Evolutionary conservation across 306 rosid species (phyloP).

Genomic region (Lathyrus oleraceus): DNA sequence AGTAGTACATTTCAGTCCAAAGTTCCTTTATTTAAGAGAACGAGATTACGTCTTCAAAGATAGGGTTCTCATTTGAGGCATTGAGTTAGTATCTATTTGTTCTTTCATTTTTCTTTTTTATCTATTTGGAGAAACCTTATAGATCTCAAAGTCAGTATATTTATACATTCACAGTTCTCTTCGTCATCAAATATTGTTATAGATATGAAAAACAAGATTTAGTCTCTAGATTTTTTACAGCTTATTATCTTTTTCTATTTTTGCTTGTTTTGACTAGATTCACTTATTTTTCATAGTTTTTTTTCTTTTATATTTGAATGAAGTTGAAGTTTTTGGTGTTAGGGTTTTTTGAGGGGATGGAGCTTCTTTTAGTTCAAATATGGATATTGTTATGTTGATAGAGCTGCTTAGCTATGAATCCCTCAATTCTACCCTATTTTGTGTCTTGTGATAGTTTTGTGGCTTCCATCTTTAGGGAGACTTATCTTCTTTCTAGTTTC

Average conservation of each 20-base stretch:
- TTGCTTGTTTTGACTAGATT: neutral
- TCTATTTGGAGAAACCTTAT: constrained; percentile 8
- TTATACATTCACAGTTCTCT: neutral
- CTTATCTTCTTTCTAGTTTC: constrained; percentile 39
- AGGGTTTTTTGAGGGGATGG: constrained; percentile 42
- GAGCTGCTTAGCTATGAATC: constrained; percentile 95
- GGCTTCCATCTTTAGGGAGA: constrained; percentile 95
- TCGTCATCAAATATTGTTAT: neutral
- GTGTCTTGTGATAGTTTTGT: constrained; percentile 46
- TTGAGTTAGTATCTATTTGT: neutral
- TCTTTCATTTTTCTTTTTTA: neutral
- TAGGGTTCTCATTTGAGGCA: constrained; percentile 1
- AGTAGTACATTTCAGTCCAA: neutral
- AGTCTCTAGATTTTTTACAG: constrained; percentile 2
- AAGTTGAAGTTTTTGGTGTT: neutral
- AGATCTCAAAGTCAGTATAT: neutral
- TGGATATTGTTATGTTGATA: constrained; percentile 56
- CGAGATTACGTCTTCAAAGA: neutral
- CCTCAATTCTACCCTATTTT: constrained; percentile 62
- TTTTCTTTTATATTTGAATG: neutral
- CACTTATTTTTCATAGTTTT: neutral
- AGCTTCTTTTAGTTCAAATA: constrained; percentile 95
- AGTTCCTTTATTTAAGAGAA: neutral
- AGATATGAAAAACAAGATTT: neutral
- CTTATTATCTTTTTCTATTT: neutral